Evolutionary conservation across 768 basidiomycete genomes (phyloP).

Genomic region (Suillus bovinus): DNA sequence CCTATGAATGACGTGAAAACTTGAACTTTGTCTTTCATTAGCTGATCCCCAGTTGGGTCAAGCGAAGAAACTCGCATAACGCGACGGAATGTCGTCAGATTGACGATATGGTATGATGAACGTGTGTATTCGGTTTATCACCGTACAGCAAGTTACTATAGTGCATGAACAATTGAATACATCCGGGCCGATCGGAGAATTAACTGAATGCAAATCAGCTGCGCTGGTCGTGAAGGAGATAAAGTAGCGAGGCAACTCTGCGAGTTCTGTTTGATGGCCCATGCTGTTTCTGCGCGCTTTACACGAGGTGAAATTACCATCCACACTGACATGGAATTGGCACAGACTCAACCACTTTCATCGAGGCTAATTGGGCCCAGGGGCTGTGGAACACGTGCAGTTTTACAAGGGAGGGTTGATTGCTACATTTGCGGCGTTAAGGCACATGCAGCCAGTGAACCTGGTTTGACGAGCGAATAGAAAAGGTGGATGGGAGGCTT

Average conservation of each 20-base stretch:
- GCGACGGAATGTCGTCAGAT: not conserved
- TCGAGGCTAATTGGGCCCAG: conserved; percentile 3
- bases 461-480: too few relatives aligned
- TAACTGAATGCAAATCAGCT: conserved; percentile 6
- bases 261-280: conserved; percentile 7
- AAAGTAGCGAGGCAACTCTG: conserved; percentile 5
- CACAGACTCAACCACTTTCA: conserved; percentile 3
- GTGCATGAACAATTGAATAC: not conserved
- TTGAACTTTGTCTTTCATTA: conserved; percentile 7
- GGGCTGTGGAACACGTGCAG: conserved; percentile 5
- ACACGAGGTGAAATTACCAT: conserved; percentile 7
- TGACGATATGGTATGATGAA: conserved; percentile 1
- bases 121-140: conserved; percentile 4
- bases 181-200: conserved; percentile 4
- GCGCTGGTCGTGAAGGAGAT: conserved; percentile 8
- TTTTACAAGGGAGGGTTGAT: not conserved
- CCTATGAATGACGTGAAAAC: conserved; percentile 2
- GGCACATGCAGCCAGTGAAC: too few relatives aligned
- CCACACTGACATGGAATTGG: not conserved
- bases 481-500: not conserved
- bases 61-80: not conserved
- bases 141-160: not conserved
- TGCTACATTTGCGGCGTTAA: conserved; percentile 3
- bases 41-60: not conserved
- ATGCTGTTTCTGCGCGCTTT: conserved; percentile 7